Evolutionary conservation across 2,329 filamentous ascomycete species (phyloP), one percentile per base, ranked within the genome.

Genomic region (Fusarium haematococcum): DNA sequence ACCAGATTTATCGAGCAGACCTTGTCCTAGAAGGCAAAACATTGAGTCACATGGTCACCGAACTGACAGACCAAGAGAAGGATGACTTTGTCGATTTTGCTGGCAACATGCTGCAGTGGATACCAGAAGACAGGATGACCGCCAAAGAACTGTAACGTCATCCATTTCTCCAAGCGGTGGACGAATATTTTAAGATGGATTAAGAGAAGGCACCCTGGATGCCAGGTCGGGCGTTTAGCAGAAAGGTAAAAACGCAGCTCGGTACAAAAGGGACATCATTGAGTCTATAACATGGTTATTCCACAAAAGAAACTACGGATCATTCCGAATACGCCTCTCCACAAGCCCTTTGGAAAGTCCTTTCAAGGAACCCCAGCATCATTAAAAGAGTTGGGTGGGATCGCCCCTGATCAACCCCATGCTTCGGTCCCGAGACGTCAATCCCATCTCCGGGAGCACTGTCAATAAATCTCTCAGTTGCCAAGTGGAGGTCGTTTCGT

Each of bases 61-160:
- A 73, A 39, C n/a, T 77, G 11, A 13, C 1, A 11, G 68, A 67
- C 2, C 56, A 76, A 8, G 78, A 77, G n/a, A 79, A 79, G 33
- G 13, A 72, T 11, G 7, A 25, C 23, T 79, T 77, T 67, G 58
- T 77, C 6, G 74, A 78, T 41, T 67, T 78, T 69, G 73, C 75
- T 63, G 50, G 41, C 6, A 39, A 58, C 18, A 78, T 80, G 77
- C 73, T 79, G 5, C 71, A 76, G 35, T 79, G 77, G 79, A 52
- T 78, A 56, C 74, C 73, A 5, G 78, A 78, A 27, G 74, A 77
- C 63, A 76, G 69, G 58, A 78, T 72, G 66, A 77, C 72, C 3
- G 73, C 78, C 8, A 70, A 64, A 35, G 75, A 80, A 65, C 69
- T 78, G 0, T 20, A 78, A 43, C 35, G 75, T 37, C 76, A 78